Evolutionary conservation across 2,329 filamentous ascomycete genomes (phyloP).

Genomic region (Ceratocystis variospora): DNA sequence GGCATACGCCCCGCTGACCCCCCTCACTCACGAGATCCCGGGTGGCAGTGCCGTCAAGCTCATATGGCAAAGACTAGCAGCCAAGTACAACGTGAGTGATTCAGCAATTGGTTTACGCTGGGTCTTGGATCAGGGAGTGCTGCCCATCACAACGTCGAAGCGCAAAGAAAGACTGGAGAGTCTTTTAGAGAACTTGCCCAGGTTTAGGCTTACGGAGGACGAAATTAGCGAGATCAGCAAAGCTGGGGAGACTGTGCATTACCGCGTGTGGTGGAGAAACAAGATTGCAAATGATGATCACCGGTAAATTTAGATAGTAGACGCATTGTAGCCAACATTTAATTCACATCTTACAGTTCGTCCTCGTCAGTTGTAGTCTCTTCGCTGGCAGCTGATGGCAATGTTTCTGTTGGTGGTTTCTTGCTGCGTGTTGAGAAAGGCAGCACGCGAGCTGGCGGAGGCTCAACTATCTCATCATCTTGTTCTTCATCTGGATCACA

Average conservation of each 20-base stretch:
- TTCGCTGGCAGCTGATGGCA: slow-evolving; percentile 31
- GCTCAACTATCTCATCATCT: slow-evolving; percentile 21
- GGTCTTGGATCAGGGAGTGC: slow-evolving; percentile 45
- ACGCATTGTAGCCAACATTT: neutral
- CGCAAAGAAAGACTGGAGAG: slow-evolving; percentile 43
- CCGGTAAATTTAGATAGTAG: slow-evolving; percentile 24
- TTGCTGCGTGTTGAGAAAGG: slow-evolving; percentile 33
- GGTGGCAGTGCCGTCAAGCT: slow-evolving; percentile 40
- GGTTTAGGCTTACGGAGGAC: slow-evolving; percentile 44
- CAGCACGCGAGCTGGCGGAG: slow-evolving; percentile 30
- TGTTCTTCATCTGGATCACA: neutral
- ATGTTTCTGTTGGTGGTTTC: slow-evolving; percentile 16
- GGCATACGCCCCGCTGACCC: slow-evolving; percentile 43
- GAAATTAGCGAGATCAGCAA: slow-evolving; percentile 45
- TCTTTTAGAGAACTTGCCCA: slow-evolving; percentile 37
- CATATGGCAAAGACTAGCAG: slow-evolving; percentile 37
- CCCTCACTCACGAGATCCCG: slow-evolving; percentile 33
- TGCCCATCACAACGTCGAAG: slow-evolving; percentile 45
- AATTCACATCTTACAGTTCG: neutral
- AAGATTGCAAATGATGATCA: slow-evolving; percentile 40
- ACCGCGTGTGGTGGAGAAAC: slow-evolving; percentile 43
- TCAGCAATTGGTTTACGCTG: slow-evolving; percentile 46
- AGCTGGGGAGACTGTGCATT: slow-evolving; percentile 47
- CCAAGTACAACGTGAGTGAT: slow-evolving; percentile 44
- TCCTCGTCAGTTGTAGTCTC: slow-evolving; percentile 11